Conservation (phyloP, 768 basidiomycete genomes). For the Crepidotus variabilis region DNA sequence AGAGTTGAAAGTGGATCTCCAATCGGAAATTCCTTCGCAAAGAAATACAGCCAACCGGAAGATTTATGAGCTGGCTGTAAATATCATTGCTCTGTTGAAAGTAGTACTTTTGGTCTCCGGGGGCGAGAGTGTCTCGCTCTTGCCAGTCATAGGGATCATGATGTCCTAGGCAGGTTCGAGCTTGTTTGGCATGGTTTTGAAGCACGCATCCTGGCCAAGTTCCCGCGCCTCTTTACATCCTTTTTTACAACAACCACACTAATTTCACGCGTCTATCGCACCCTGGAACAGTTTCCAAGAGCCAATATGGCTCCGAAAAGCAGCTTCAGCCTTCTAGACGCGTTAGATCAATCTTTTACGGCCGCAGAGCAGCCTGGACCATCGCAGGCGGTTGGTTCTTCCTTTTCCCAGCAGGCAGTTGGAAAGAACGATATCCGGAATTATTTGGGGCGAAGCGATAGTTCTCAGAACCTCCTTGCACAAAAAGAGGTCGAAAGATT, state of each 20-base stretch:
- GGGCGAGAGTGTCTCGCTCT: too few relatives aligned
- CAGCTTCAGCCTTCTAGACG: conserved; percentile 23
- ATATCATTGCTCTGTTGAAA: too few relatives aligned
- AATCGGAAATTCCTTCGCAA: too few relatives aligned
- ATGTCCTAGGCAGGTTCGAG: too few relatives aligned
- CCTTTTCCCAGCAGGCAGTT: neutral
- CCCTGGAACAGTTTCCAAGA: neutral
- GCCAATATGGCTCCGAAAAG: conserved; percentile 13
- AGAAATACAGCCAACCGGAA: too few relatives aligned
- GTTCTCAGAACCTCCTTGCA: neutral
- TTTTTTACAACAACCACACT: neutral
- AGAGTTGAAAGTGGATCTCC: too few relatives aligned
- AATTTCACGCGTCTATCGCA: conserved; percentile 6
- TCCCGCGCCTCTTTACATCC: neutral
- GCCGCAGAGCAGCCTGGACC: conserved; percentile 3
- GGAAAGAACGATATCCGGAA: neutral
- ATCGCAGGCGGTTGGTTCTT: neutral
- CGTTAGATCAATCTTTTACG: conserved; percentile 23
- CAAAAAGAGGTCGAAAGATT: neutral
- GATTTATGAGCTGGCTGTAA: too few relatives aligned
- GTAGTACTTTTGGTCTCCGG: too few relatives aligned
- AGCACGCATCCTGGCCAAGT: neutral
- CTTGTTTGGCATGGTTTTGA: neutral
- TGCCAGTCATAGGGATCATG: too few relatives aligned
- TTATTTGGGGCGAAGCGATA: neutral